Conservation (phyloP, 345 rosid species). For the Turritis glabra region DNA sequence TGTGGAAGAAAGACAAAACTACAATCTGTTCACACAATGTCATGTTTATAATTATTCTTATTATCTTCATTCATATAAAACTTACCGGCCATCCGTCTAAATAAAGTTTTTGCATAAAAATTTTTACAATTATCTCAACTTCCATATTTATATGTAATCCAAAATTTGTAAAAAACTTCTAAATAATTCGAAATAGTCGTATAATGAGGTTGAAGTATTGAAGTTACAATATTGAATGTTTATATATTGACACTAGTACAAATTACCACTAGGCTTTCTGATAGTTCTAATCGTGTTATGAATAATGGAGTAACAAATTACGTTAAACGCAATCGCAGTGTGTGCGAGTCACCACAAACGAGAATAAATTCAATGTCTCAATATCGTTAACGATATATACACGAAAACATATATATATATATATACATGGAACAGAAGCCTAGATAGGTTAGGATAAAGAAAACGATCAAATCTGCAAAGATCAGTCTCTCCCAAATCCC, state of each 20-base stretch:
- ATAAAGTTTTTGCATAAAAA: neutral
- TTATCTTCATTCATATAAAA: neutral
- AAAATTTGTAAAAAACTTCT: too few species aligned
- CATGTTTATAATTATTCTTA: neutral
- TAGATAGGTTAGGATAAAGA: slow-evolving; percentile 22
- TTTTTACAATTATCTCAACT: too few species aligned
- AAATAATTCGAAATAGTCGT: too few species aligned
- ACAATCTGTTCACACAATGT: slow-evolving; percentile 26
- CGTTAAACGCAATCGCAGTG: neutral
- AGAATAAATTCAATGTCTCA: neutral
- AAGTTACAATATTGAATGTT: too few species aligned
- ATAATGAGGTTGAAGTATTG: too few species aligned
- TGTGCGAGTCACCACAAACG: neutral
- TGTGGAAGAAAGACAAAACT: slow-evolving; percentile 13
- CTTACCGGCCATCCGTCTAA: neutral
- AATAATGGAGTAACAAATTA: neutral
- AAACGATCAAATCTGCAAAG: slow-evolving; percentile 42
- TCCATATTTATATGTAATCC: too few species aligned
- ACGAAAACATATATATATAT: too few species aligned
- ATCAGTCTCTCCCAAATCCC: slow-evolving; percentile 43
- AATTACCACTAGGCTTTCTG: neutral
- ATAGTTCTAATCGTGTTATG: neutral
- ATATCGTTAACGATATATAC: too few species aligned
- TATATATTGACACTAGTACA: too few species aligned
- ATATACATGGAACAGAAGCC: slow-evolving; percentile 23